Conservation (phyloP, 2,329 filamentous ascomycete genomes). For the Basipetospora chlamydospora region DNA sequence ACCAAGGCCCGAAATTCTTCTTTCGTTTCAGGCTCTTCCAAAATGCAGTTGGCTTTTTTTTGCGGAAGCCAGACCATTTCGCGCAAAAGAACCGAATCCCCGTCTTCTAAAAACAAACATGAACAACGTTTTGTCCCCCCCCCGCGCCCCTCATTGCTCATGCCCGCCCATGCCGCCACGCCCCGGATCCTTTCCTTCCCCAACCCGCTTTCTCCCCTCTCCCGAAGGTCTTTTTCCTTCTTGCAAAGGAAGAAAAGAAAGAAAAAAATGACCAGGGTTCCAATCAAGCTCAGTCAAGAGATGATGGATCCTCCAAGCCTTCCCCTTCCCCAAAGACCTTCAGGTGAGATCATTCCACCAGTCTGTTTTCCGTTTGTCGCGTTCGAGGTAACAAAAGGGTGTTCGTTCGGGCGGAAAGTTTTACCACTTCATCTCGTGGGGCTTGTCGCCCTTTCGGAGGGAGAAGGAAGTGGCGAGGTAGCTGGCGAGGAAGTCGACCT, state of each 20-base stretch:
- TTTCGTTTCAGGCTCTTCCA: conserved; percentile 34
- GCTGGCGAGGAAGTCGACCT: conserved; percentile 83
- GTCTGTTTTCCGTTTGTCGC: conserved; percentile 8
- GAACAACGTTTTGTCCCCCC: conserved; percentile 6
- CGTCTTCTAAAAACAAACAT: conserved; percentile 16
- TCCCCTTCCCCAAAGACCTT: too few relatives aligned
- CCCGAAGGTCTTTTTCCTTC: too few relatives aligned
- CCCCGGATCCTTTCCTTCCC: too few relatives aligned
- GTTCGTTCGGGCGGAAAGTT: too few relatives aligned
- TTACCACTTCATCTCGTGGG: conserved; percentile 99
- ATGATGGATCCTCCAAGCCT: too few relatives aligned
- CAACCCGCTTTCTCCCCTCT: too few relatives aligned
- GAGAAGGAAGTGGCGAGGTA: conserved; percentile 96
- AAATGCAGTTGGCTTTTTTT: conserved; percentile 53
- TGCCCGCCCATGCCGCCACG: too few relatives aligned
- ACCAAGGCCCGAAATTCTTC: conserved; percentile 36
- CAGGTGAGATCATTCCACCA: too few relatives aligned
- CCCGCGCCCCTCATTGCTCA: conserved; percentile 3
- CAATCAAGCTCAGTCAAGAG: too few relatives aligned
- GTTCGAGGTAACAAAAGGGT: too few relatives aligned
- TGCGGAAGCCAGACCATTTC: conserved; percentile 42
- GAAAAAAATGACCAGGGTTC: too few relatives aligned
- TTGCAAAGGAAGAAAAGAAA: too few relatives aligned
- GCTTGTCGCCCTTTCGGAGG: conserved; percentile 98
- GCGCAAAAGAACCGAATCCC: conserved; percentile 22